A percentile compares a stretch with the other conserved stretches of the same genome.
These are phyloP conservation scores for Linum usitatissimum DNA, from an alignment of 345 rosid species.

Conservation along the genomic window DNA sequence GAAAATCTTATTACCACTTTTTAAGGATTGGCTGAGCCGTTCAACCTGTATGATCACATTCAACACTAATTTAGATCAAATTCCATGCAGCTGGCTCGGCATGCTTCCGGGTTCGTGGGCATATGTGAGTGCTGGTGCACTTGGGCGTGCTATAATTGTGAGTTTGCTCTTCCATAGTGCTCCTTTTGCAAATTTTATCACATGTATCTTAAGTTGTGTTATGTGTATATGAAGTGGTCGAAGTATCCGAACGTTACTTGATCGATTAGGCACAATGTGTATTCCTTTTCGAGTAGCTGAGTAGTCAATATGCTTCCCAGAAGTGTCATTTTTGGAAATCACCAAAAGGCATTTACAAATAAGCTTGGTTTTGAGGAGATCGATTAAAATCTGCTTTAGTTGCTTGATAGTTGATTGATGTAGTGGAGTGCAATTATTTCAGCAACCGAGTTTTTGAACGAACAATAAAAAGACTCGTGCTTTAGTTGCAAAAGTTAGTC, in stretches of 20 bases:
- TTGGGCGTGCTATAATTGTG: conserved; percentile 88
- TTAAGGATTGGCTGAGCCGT: neutral
- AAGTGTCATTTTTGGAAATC: neutral
- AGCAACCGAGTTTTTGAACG: no score
- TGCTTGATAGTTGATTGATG: no score
- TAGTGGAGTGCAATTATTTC: no score
- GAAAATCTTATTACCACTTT: no score
- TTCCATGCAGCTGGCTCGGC: conserved; percentile 77
- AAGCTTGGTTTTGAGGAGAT: no score
- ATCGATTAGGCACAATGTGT: neutral
- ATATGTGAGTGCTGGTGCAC: conserved; percentile 94
- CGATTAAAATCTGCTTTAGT: no score
- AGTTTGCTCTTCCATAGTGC: conserved; percentile 19
- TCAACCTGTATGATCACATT: neutral
- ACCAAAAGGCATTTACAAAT: no score
- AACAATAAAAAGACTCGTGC: no score
- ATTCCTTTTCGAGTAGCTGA: neutral
- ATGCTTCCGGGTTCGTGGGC: conserved; percentile 99
- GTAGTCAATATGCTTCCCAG: neutral
- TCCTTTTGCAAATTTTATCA: neutral
- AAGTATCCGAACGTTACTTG: neutral
- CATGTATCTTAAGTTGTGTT: no score
- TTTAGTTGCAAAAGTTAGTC: no score
- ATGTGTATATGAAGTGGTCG: neutral
- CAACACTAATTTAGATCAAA: conserved; percentile 13